Conservation (phyloP, 2,329 filamentous ascomycete genomes). For the Rutstroemia sydowiana region DNA sequence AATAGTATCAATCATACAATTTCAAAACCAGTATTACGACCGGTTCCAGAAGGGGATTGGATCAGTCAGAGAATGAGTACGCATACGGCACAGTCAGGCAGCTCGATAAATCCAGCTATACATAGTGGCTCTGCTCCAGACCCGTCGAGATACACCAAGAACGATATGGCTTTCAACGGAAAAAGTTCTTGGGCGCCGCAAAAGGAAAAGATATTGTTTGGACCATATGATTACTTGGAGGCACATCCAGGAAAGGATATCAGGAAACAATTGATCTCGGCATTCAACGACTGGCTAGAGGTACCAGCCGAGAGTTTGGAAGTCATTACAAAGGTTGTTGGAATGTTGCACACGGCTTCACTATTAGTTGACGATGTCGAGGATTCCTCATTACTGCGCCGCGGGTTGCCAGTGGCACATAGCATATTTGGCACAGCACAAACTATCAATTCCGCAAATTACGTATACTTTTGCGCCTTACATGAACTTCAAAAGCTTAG, state of each 20-base stretch:
- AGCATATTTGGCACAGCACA: conserved; percentile 79
- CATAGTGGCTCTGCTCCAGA: conserved; percentile 17
- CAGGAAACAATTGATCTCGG: too few species aligned
- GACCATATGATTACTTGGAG: too few species aligned
- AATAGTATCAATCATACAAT: conserved; percentile 24
- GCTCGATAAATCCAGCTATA: conserved; percentile 21
- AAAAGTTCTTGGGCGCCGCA: conserved; percentile 52
- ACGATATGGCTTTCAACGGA: conserved; percentile 27
- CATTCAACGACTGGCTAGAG: too few species aligned
- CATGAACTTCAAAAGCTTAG: conserved; percentile 65
- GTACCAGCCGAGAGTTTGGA: too few species aligned
- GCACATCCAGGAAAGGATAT: too few species aligned
- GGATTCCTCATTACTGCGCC: conserved; percentile 67
- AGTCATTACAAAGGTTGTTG: too few species aligned
- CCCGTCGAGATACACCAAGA: conserved; percentile 22
- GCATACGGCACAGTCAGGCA: conserved; percentile 12
- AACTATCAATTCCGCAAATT: conserved; percentile 87
- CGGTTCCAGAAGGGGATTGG: conserved; percentile 57
- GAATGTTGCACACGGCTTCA: conserved; percentile 68
- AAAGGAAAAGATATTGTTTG: conserved; percentile 47
- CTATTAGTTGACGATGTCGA: conserved; percentile 84
- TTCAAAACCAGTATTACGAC: conserved; percentile 37
- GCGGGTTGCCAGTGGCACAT: conserved; percentile 76
- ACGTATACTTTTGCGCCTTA: conserved; percentile 69
- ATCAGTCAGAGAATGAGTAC: conserved; percentile 36